Conservation (phyloP, 495 filamentous ascomycete species). For the Corynascus novoguineensis region DNA sequence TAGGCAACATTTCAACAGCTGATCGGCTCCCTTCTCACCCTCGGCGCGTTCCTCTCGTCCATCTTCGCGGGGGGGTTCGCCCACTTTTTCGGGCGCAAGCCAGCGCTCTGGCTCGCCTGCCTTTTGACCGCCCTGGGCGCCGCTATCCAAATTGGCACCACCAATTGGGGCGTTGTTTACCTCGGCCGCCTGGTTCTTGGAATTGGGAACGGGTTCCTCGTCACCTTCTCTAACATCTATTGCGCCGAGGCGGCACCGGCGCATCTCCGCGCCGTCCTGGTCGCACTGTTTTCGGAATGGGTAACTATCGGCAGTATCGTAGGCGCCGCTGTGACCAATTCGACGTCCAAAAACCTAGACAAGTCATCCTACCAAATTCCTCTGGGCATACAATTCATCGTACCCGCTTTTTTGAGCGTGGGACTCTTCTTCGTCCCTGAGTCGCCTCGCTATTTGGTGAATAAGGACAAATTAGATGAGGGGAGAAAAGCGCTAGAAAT, state of each 20-base stretch:
- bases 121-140: constrained; percentile 40
- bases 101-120: constrained; percentile 45
- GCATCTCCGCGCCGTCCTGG: constrained; percentile 36
- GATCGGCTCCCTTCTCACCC: constrained; percentile 51
- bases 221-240: constrained; percentile 53
- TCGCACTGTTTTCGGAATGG: constrained; percentile 37
- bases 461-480: constrained; percentile 39
- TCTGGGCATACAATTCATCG: constrained; percentile 49
- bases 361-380: constrained; percentile 49
- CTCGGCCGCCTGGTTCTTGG: constrained; percentile 47
- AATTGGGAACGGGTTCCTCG: constrained; percentile 46
- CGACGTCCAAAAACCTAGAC: constrained; percentile 29
- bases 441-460: constrained; percentile 54
- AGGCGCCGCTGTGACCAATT: constrained; percentile 34
- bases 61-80: constrained; percentile 47
- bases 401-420: constrained; percentile 45
- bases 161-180: constrained; percentile 42
- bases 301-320: constrained; percentile 50
- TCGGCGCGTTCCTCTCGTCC: constrained; percentile 54
- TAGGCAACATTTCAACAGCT: constrained; percentile 46
- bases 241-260: constrained; percentile 35
- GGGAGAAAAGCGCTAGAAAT: constrained; percentile 40
- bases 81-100: constrained; percentile 46
- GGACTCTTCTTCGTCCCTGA: constrained; percentile 55
- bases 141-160: constrained; percentile 45